A percentile compares a stretch with the other conserved stretches of the same genome.
phyloP scores from a whole-genome alignment of 495 filamentous ascomycete species.

The Penicillium daleae region DNA sequence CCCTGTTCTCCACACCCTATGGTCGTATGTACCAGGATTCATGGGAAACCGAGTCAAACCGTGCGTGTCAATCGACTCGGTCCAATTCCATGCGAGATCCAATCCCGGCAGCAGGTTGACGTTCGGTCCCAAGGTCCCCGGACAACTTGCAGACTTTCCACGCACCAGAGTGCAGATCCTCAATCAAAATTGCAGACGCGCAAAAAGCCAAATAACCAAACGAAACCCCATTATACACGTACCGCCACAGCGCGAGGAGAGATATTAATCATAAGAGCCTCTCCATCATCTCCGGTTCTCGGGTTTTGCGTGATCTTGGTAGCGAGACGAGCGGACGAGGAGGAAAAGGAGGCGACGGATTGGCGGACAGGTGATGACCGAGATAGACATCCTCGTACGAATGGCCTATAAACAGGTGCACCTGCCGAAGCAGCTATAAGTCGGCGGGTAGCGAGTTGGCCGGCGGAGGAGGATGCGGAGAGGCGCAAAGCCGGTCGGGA shows the following conservation, averaged over 20 bases:
- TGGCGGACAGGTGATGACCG: slow-evolving; percentile 15
- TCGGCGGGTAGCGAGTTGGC: slow-evolving; percentile 24
- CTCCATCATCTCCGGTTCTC: slow-evolving; percentile 66
- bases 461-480: slow-evolving; percentile 42
- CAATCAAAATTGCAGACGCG: not conserved
- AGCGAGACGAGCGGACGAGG: slow-evolving; percentile 34
- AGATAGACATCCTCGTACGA: not conserved
- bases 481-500: slow-evolving; percentile 33
- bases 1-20: slow-evolving; percentile 56
- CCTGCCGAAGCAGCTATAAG: slow-evolving; percentile 6
- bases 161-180: slow-evolving; percentile 6
- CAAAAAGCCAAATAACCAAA: not conserved
- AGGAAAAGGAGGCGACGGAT: slow-evolving; percentile 35
- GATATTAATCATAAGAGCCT: slow-evolving; percentile 77
- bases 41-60: slow-evolving; percentile 17
- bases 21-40: slow-evolving; percentile 46
- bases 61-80: not conserved
- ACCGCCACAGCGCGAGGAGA: slow-evolving; percentile 81
- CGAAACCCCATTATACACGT: slow-evolving; percentile 35
- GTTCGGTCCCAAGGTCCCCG: not conserved
- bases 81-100: not conserved
- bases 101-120: not conserved
- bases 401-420: slow-evolving; percentile 6
- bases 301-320: slow-evolving; percentile 44
- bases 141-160: slow-evolving; percentile 11